phyloP scores from a whole-genome alignment of 1,139 yeast genomes.

The Diutina sp. region DNA sequence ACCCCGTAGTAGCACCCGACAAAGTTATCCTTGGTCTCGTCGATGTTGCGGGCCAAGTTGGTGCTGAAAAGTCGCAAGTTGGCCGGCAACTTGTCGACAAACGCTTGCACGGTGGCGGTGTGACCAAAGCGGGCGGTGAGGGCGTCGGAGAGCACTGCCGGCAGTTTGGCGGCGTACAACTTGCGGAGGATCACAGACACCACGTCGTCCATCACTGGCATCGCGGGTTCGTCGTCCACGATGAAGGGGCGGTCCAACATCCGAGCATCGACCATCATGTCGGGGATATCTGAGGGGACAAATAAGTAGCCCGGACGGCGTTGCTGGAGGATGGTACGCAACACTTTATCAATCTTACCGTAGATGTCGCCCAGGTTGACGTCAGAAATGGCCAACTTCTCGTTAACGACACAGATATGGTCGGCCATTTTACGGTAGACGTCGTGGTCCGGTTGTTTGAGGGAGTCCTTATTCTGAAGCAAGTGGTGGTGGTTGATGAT shows the following conservation, averaged over 20 bases:
- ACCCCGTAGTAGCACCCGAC: slow-evolving; percentile 56
- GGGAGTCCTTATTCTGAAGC: slow-evolving; percentile 40
- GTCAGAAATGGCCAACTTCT: slow-evolving; percentile 36
- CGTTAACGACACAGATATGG: slow-evolving; percentile 46
- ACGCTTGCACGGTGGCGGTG: slow-evolving; percentile 24
- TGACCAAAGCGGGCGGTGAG: slow-evolving; percentile 43
- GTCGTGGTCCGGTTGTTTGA: slow-evolving; percentile 40
- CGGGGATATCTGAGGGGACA: slow-evolving; percentile 59
- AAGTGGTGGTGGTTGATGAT: slow-evolving; percentile 51
- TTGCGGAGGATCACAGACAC: slow-evolving; percentile 33
- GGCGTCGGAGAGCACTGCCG: slow-evolving; percentile 57
- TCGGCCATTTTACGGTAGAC: slow-evolving; percentile 51
- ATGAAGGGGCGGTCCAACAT: slow-evolving; percentile 16
- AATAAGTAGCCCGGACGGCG: slow-evolving; percentile 74
- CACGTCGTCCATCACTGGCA: slow-evolving; percentile 20
- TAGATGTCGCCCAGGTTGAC: slow-evolving; percentile 29
- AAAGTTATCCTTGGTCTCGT: slow-evolving; percentile 46
- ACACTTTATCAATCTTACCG: slow-evolving; percentile 45
- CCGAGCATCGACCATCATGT: slow-evolving; percentile 28
- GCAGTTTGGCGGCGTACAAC: slow-evolving; percentile 38
- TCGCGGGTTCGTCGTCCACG: slow-evolving; percentile 11
- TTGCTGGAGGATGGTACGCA: slow-evolving; percentile 37
- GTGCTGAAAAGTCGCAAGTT: slow-evolving; percentile 18
- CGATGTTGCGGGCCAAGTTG: slow-evolving; percentile 40
- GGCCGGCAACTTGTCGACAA: slow-evolving; percentile 26